Conservation (phyloP, 345 rosid genomes). For the Lagerstroemia speciosa region DNA sequence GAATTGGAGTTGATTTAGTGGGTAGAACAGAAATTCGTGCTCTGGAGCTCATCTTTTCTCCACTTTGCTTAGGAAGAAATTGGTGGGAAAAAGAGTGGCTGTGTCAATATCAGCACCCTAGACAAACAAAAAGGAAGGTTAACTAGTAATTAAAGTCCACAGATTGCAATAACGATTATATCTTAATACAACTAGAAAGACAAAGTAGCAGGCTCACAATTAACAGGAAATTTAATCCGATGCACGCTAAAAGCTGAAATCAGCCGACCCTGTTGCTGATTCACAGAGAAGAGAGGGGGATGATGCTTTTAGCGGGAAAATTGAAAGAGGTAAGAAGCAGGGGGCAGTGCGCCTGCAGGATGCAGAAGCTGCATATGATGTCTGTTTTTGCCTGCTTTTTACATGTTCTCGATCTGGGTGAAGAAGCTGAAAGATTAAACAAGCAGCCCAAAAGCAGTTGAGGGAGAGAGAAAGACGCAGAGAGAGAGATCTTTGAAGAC, state of each 20-base stretch:
- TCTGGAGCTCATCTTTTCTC: slow-evolving; percentile 55
- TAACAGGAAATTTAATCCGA: not conserved
- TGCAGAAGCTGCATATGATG: slow-evolving; percentile 1
- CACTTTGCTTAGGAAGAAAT: slow-evolving; percentile 10
- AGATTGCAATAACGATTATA: not conserved
- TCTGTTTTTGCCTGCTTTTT: slow-evolving; percentile 1
- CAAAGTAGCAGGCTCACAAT: not conserved
- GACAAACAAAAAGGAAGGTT: not conserved
- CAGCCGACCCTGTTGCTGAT: slow-evolving; percentile 5
- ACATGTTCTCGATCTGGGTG: slow-evolving; percentile 5
- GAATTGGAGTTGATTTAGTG: slow-evolving; percentile 58
- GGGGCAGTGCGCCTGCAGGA: slow-evolving; percentile 26
- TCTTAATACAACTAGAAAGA: not conserved
- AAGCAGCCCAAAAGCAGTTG: slow-evolving; percentile 19
- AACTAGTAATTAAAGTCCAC: not conserved
- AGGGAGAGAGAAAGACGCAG: slow-evolving; percentile 4
- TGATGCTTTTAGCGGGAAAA: slow-evolving; percentile 46
- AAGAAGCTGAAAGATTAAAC: slow-evolving; percentile 17
- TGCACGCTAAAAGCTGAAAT: slow-evolving; percentile 4
- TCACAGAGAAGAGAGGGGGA: not conserved
- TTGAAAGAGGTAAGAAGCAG: slow-evolving; percentile 35
- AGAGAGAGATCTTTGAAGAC: slow-evolving; percentile 9
- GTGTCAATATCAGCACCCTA: slow-evolving; percentile 10
- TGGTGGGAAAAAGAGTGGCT: slow-evolving; percentile 14
- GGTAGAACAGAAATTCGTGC: slow-evolving; percentile 57